Evolutionary conservation across 2,329 filamentous ascomycete species (phyloP).

Genomic region (Calonectria crousiana): DNA sequence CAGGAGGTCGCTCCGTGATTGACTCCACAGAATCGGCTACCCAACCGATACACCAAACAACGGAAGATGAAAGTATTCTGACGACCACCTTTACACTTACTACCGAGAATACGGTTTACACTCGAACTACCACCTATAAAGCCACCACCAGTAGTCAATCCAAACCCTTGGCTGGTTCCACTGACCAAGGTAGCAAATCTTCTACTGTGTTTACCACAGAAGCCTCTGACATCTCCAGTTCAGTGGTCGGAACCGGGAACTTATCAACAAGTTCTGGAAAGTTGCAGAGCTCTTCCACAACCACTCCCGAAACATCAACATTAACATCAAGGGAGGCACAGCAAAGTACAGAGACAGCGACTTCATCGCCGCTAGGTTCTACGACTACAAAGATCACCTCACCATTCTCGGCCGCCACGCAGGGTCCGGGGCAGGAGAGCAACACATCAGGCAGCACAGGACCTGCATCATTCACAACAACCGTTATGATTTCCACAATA

Average conservation of each 20-base stretch:
- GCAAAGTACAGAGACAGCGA: no score
- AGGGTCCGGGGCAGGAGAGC: no score
- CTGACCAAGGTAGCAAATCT: neutral
- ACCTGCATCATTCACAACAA: neutral
- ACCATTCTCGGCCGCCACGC: neutral
- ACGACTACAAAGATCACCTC: neutral
- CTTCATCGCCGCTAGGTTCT: neutral
- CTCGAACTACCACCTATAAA: neutral
- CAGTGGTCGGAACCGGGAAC: neutral
- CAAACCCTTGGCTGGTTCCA: neutral
- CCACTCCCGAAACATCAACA: neutral
- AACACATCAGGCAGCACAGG: neutral
- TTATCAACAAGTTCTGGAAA: neutral
- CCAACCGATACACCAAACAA: neutral
- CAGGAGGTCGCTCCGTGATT: neutral
- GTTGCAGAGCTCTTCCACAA: neutral
- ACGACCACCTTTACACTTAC: neutral
- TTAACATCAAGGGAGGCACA: neutral
- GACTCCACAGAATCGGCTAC: no score
- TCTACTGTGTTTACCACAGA: neutral
- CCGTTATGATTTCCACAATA: neutral
- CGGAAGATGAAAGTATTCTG: neutral
- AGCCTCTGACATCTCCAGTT: neutral
- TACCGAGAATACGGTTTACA: neutral
- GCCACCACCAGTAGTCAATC: neutral